Percentiles rank a stretch among this genome's conserved stretches.
Conservation (phyloP, 805 yeast genomes). For the Saturnispora serradocipensis region DNA sequence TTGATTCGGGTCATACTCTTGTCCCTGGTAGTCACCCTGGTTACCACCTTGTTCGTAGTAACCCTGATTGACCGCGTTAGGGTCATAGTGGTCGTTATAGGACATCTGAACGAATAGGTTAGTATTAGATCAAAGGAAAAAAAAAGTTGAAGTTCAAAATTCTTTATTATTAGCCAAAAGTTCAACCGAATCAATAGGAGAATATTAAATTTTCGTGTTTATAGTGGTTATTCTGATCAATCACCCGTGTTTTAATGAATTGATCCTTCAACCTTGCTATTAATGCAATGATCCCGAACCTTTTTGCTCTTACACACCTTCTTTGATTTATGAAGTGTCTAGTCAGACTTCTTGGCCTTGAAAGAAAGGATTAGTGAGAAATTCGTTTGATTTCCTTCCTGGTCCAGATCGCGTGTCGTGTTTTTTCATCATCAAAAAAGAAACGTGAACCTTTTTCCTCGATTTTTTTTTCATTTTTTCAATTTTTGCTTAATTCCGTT, state of each 20-base stretch:
- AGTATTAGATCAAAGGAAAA: conserved; percentile 5
- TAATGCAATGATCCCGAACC: neutral
- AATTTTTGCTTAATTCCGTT: neutral
- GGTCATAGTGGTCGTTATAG: conserved; percentile 48
- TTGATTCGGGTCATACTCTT: conserved; percentile 32
- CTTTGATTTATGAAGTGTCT: neutral
- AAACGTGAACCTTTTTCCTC: neutral
- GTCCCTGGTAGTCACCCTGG: conserved; percentile 46
- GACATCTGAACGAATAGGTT: conserved; percentile 37
- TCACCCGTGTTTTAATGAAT: neutral
- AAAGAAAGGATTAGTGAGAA: neutral
- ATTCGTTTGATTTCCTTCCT: neutral
- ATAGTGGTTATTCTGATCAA: neutral
- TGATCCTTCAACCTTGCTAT: neutral
- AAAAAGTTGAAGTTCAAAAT: neutral
- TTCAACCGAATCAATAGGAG: neutral
- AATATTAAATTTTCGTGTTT: neutral
- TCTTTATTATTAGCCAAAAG: neutral
- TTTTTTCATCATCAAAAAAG: neutral
- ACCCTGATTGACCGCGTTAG: conserved; percentile 26
- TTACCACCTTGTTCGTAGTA: conserved; percentile 18
- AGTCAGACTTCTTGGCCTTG: conserved; percentile 1
- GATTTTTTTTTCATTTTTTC: no score
- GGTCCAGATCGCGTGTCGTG: conserved; percentile 1
- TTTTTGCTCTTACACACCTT: neutral